Conservation (phyloP, 495 filamentous ascomycete species). For the Penicillium silybi region DNA sequence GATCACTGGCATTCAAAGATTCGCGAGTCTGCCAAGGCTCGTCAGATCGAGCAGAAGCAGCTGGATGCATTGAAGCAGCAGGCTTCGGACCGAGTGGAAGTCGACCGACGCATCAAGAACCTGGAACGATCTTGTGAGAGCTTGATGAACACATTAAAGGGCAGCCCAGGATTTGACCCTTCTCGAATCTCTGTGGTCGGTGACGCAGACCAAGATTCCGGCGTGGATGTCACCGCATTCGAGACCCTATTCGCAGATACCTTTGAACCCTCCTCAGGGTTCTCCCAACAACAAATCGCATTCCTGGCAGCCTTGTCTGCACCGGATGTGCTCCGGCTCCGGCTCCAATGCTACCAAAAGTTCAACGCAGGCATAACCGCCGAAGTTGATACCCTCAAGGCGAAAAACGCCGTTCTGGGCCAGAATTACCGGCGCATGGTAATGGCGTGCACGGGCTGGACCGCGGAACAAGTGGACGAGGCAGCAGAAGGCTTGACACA, state of each 20-base stretch:
- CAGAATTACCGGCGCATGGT: slow-evolving; percentile 48
- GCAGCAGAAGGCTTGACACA: slow-evolving; percentile 45
- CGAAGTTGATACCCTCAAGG: slow-evolving; percentile 38
- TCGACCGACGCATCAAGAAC: slow-evolving; percentile 59
- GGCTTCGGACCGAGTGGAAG: slow-evolving; percentile 53
- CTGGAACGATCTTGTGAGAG: slow-evolving; percentile 52
- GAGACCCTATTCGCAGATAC: slow-evolving; percentile 32
- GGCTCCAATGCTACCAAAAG: slow-evolving; percentile 30
- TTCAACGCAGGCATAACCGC: slow-evolving; percentile 34
- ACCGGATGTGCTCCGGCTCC: slow-evolving; percentile 25
- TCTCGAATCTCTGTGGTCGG: slow-evolving; percentile 35
- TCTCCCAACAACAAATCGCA: slow-evolving; percentile 34
- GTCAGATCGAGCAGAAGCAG: slow-evolving; percentile 68
- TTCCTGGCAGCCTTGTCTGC: slow-evolving; percentile 31
- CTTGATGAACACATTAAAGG: slow-evolving; percentile 37
- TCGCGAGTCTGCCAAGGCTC: slow-evolving; percentile 70
- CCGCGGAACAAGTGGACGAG: slow-evolving; percentile 45
- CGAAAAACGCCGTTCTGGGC: slow-evolving; percentile 44
- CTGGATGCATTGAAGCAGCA: slow-evolving; percentile 62
- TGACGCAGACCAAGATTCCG: slow-evolving; percentile 53
- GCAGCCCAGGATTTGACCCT: slow-evolving; percentile 28
- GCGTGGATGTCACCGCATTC: slow-evolving; percentile 38
- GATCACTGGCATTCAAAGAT: slow-evolving; percentile 73
- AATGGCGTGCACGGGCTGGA: slow-evolving; percentile 47
- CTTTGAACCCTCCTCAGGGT: slow-evolving; percentile 35